Conservation (phyloP, 768 basidiomycete species). For the Leccinum obscurum region DNA sequence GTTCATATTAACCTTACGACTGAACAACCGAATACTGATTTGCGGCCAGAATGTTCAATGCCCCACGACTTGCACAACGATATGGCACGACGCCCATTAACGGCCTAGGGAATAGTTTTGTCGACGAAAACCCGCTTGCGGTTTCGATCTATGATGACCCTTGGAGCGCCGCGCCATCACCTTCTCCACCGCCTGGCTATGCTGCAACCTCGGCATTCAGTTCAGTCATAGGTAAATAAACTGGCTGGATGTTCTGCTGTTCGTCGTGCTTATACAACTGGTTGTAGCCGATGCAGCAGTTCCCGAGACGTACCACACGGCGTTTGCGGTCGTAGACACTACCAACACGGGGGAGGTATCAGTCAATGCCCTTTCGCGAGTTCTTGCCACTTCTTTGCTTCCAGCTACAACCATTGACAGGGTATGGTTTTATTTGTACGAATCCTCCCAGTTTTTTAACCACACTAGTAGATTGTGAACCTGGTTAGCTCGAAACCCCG, state of each 20-base stretch:
- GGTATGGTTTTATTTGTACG: slow-evolving; percentile 39
- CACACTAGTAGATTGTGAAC: slow-evolving; percentile 72
- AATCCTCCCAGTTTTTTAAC: slow-evolving; percentile 3
- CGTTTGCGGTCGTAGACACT: slow-evolving; percentile 75
- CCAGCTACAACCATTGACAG: slow-evolving; percentile 83
- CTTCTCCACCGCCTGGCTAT: slow-evolving; percentile 62
- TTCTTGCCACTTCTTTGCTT: slow-evolving; percentile 73
- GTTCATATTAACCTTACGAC: slow-evolving; percentile 10
- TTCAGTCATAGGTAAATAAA: slow-evolving; percentile 69
- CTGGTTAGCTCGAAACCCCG: slow-evolving; percentile 78
- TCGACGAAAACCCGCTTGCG: slow-evolving; percentile 74
- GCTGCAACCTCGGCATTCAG: slow-evolving; percentile 55
- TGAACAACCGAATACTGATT: slow-evolving; percentile 12
- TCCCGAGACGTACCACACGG: slow-evolving; percentile 71
- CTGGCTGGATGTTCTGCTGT: neutral
- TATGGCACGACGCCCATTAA: slow-evolving; percentile 57
- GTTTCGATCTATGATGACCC: slow-evolving; percentile 80
- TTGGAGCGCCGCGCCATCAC: slow-evolving; percentile 76
- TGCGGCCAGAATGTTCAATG: slow-evolving; percentile 70
- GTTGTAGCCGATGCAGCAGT: slow-evolving; percentile 73
- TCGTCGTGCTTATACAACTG: slow-evolving; percentile 12
- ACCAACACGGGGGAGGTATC: slow-evolving; percentile 73
- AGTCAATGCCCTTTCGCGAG: slow-evolving; percentile 77
- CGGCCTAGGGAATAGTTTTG: slow-evolving; percentile 70
- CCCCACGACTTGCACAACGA: slow-evolving; percentile 71